These are phyloP conservation scores for Pseudocercospora macadamiae DNA, from an alignment of 2,329 filamentous ascomycete species.

Conservation along the genomic window DNA sequence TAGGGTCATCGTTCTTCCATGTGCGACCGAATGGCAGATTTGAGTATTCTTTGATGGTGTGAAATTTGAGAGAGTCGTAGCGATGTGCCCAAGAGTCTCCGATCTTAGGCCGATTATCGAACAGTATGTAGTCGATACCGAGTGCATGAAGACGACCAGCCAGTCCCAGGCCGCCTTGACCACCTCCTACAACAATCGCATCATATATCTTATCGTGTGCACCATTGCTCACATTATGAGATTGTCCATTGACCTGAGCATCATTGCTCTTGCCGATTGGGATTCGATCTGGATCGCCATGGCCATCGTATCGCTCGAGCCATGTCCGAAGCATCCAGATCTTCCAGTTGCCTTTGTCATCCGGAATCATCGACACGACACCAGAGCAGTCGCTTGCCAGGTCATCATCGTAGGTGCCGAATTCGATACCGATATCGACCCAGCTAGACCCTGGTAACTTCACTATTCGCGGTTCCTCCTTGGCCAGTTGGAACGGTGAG, in stretches of 20 bases:
- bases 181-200: constrained; percentile 44
- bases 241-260: neutral
- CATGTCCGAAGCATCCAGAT: constrained; percentile 45
- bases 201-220: constrained; percentile 30
- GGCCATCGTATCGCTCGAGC: constrained; percentile 42
- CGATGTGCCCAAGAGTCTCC: constrained; percentile 53
- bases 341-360: constrained; percentile 41
- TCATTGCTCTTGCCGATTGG: constrained; percentile 10
- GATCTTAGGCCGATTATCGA: constrained; percentile 47
- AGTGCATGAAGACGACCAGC: constrained; percentile 50
- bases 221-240: constrained; percentile 14
- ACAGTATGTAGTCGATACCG: constrained; percentile 46
- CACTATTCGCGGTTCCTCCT: constrained; percentile 30
- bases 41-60: constrained; percentile 45
- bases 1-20: constrained; percentile 33
- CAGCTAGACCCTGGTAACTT: constrained; percentile 26
- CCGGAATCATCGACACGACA: constrained; percentile 38
- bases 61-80: constrained; percentile 49
- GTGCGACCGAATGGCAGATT: constrained; percentile 44
- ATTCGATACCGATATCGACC: constrained; percentile 35
- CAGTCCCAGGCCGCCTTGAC: constrained; percentile 49
- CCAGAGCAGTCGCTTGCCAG: constrained; percentile 37
- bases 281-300: constrained; percentile 38
- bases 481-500: constrained; percentile 26
- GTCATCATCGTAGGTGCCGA: constrained; percentile 33